Evolutionary conservation across 1,139 yeast genomes (phyloP).

Genomic region (Kodamaea plutei): DNA sequence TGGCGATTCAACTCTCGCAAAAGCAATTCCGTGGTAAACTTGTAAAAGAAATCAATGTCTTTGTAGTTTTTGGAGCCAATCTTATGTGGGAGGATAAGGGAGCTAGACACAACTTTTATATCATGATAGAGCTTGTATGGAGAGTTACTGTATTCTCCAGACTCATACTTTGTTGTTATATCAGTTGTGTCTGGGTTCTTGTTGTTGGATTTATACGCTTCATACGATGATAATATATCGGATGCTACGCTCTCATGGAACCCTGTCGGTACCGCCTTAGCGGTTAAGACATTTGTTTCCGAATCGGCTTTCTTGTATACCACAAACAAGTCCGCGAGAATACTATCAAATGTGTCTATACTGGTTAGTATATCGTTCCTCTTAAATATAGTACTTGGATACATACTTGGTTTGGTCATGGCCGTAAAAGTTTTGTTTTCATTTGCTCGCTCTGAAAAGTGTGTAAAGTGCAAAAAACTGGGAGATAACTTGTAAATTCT

Average conservation of each 20-base stretch:
- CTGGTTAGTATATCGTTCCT: constrained; percentile 9
- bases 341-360: constrained; percentile 10
- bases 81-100: constrained; percentile 43
- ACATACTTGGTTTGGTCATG: constrained; percentile 8
- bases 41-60: constrained; percentile 64
- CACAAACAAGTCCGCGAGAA: constrained; percentile 17
- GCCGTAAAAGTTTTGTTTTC: not conserved
- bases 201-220: constrained; percentile 27
- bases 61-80: constrained; percentile 58
- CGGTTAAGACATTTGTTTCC: constrained; percentile 30
- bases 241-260: constrained; percentile 46
- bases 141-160: constrained; percentile 31
- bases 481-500: not conserved
- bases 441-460: constrained; percentile 1
- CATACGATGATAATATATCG: constrained; percentile 40
- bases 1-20: constrained; percentile 63
- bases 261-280: constrained; percentile 35
- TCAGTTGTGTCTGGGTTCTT: constrained; percentile 18
- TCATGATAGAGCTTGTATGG: constrained; percentile 69
- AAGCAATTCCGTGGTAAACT: constrained; percentile 64
- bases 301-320: constrained; percentile 33
- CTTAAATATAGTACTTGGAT: not conserved
- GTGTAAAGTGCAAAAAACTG: not conserved
- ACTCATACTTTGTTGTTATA: constrained; percentile 18
- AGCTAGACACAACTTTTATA: constrained; percentile 58